Base-by-base conservation (phyloP, 345 rosid genomes). In the Turnera subulata region DNA sequence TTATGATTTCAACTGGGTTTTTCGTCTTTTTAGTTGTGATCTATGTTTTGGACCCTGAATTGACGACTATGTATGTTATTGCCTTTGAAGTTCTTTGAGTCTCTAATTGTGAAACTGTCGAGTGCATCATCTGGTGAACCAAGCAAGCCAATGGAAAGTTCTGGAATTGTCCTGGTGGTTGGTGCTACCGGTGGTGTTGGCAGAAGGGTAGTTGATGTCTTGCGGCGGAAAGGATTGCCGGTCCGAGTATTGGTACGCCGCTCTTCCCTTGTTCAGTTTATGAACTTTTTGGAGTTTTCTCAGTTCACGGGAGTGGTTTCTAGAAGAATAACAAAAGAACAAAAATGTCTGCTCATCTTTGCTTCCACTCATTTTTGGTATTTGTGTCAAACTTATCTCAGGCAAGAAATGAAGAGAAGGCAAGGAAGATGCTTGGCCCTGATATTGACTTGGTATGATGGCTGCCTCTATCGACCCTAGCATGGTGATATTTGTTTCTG, bases 151-250 rank as follows among this genome's bases (percentile, higher is more conserved):
- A 92, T 84, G 95, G 84, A 70, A 47, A 65, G 76, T 63, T 59
- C 86, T 20, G 88, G 78, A 26, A 66, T 79, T 32, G 73, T 84
- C 49, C 84, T 92, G 53, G 97, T 92, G 14, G 82, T 83, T 69
- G 98, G 98, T 58, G 95, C 95, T 73, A 92, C 98, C 0, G 97
- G 98, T 54, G 97, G 98, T 63, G 96, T 92, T 14, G 98, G 98
- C 59, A 86, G 82, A 73, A 80, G 96, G 45, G 88, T 84, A 6
- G 95, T 92, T 50, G 77, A 83, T 58, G 61, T 83, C 43, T 75
- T 92, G 61, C 74, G 68, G 68, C 64, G 73, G 20, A 89, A 80
- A 75, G 95, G 97, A 10, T 62, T 81, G 66, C 86, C 82, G 14
- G 86, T 89, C 46, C 81, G 84, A 73, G 87, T 73, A 37, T 57